phyloP scores from a whole-genome alignment of 2,329 filamentous ascomycete species.

The Podosphaera leucotricha region DNA sequence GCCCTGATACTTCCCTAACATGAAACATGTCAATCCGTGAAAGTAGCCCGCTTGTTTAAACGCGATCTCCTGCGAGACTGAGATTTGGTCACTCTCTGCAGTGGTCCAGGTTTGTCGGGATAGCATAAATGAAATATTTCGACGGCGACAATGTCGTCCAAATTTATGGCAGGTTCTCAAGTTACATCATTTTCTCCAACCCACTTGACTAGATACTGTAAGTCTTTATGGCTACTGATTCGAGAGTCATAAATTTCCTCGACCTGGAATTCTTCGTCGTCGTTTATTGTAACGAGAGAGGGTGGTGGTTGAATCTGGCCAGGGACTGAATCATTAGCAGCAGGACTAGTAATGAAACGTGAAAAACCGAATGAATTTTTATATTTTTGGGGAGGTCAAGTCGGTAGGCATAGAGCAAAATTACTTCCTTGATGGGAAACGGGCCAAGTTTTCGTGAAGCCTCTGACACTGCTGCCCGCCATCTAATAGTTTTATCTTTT shows the following conservation, averaged over 20 bases:
- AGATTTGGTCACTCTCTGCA: not conserved
- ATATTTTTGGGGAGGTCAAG: not conserved
- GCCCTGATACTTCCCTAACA: not conserved
- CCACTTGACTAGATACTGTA: not conserved
- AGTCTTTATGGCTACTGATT: too few relatives aligned
- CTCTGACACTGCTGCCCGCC: too few relatives aligned
- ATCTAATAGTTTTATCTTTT: too few relatives aligned
- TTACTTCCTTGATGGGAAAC: slow-evolving; percentile 1
- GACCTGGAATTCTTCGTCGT: not conserved
- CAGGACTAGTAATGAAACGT: slow-evolving; percentile 1
- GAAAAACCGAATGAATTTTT: slow-evolving; percentile 1
- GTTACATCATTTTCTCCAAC: not conserved
- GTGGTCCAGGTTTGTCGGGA: not conserved
- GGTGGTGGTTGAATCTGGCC: not conserved
- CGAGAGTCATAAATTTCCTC: not conserved
- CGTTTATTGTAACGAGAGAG: not conserved
- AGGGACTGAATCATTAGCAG: not conserved
- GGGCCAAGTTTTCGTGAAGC: slow-evolving; percentile 1
- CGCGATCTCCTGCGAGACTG: not conserved
- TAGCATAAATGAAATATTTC: not conserved
- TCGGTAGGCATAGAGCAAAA: not conserved
- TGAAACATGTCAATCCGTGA: not conserved
- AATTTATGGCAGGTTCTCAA: not conserved
- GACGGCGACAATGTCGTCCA: not conserved
- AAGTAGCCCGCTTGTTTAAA: too few relatives aligned